These are phyloP conservation scores for Monosporascus sp. DNA, from an alignment of 2,329 filamentous ascomycete species.

Conservation along the genomic window DNA sequence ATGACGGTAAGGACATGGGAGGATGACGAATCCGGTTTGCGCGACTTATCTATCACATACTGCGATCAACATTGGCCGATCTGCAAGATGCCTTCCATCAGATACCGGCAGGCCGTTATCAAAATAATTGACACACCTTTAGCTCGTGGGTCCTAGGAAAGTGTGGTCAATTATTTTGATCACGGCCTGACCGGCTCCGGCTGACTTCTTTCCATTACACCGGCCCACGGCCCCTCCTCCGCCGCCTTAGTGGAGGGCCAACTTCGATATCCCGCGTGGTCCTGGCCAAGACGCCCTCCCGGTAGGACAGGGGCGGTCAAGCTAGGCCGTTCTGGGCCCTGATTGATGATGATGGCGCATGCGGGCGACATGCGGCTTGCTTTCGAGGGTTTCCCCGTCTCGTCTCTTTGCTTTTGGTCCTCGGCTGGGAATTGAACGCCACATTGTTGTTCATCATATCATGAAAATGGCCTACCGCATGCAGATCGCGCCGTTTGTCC, in stretches of 20 bases:
- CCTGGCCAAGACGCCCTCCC: neutral
- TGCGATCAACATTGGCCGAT: neutral
- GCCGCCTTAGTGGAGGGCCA: neutral
- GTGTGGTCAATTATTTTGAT: no score
- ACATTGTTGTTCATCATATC: neutral
- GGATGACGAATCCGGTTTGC: neutral
- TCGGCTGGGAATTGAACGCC: neutral
- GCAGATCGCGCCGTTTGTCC: no score
- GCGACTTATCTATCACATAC: neutral
- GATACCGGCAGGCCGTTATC: no score
- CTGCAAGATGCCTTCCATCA: neutral
- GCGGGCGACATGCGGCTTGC: neutral
- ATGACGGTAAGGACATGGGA: neutral
- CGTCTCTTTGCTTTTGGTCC: neutral
- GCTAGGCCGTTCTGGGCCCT: neutral
- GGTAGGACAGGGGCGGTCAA: neutral
- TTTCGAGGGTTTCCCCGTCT: neutral
- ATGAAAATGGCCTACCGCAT: neutral
- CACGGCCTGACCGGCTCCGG: no score
- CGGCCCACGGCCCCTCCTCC: neutral
- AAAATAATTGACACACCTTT: no score
- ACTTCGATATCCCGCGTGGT: neutral
- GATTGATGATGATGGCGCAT: neutral
- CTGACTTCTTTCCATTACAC: neutral
- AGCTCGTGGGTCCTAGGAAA: no score